Evolutionary conservation across 352 stramenopile genomes (phyloP).

Genomic region (Plasmopara halstedii): DNA sequence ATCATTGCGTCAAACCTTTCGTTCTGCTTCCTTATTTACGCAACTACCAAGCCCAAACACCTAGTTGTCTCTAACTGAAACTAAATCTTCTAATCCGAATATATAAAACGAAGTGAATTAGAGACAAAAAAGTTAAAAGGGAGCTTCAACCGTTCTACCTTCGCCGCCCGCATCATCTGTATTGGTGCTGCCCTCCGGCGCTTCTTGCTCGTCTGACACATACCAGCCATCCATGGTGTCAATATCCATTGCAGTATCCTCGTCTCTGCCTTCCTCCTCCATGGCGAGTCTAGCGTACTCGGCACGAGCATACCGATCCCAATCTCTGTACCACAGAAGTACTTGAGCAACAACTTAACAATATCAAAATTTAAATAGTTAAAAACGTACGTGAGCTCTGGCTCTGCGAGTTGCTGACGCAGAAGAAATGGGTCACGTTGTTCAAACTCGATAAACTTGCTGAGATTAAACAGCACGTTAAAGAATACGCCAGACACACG

Average conservation of each 20-base stretch:
- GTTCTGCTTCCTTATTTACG: background rate
- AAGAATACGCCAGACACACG: slow-evolving; percentile 95
- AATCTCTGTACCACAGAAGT: slow-evolving; percentile 67
- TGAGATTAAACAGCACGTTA: slow-evolving; percentile 99
- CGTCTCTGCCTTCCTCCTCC: slow-evolving; percentile 93
- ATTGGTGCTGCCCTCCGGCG: slow-evolving; percentile 12
- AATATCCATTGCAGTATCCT: slow-evolving; percentile 84
- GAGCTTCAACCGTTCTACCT: slow-evolving; percentile 63
- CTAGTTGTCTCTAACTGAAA: too few relatives aligned
- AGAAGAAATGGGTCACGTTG: slow-evolving; percentile 96
- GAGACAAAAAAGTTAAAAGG: slow-evolving; percentile 43
- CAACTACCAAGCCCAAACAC: background rate
- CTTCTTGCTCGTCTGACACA: slow-evolving; percentile 74
- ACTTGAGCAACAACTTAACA: slow-evolving; percentile 4
- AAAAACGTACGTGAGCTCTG: slow-evolving; percentile 66
- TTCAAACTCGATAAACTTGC: slow-evolving; percentile 99
- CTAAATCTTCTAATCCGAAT: too few relatives aligned
- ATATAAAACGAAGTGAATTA: slow-evolving; percentile 18
- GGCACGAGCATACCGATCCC: slow-evolving; percentile 95
- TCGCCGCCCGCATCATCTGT: slow-evolving; percentile 13
- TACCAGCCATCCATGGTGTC: slow-evolving; percentile 88
- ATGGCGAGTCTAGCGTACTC: slow-evolving; percentile 96
- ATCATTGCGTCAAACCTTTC: background rate
- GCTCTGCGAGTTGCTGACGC: slow-evolving; percentile 87
- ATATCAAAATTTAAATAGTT: background rate